Base-by-base conservation (phyloP, 257 asterid genomes). In the Cynanchum wilfordii region DNA sequence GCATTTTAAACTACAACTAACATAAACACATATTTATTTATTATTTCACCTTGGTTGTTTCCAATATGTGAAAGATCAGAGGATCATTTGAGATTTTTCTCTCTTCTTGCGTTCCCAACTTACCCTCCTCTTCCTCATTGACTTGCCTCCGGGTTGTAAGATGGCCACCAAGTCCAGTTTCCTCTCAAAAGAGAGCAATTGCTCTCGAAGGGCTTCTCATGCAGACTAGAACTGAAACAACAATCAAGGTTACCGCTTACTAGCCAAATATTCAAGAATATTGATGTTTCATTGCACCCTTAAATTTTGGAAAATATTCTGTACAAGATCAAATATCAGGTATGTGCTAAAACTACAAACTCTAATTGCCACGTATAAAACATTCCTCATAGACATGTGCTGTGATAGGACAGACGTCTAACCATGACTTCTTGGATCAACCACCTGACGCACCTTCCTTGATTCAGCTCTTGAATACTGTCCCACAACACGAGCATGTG, bases 371-470 rank as follows among this genome's bases (percentile, higher is more conserved):
- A 30, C 0, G 7, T 13, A 15, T 24, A 12, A 19, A 22, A n/a
- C 25, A 7, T 22, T 55, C 62, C 62, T 8, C 5, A 2, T 12
- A 42, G 70, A 22, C 22, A 20, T 3, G 50, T 0, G 49, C 12
- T 15, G 44, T 51, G 45, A 24, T 51, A 8, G 19, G 10, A 16
- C 15, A 52, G 49, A 38, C 30, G 38, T 20, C 83, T 88, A 91
- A 63, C 98, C 95, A 82, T 95, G 99, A 77, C 98, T 95, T 79
- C 98, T 84, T 2, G 99, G 98, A 81, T 92, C 98, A 66, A 50
- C 84, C 52, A 90, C 96, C 68, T 77, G 89, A 76, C 77, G 98
- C 45, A 84, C 85, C 81, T 83, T 90, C 75, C 98, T 78, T 13
- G 79, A 30, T 75, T 85, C 95, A 55, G 99, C 86, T n/a, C 83